Evolutionary conservation across 2,329 filamentous ascomycete species (phyloP).

Genomic region (Xylaria digitata): DNA sequence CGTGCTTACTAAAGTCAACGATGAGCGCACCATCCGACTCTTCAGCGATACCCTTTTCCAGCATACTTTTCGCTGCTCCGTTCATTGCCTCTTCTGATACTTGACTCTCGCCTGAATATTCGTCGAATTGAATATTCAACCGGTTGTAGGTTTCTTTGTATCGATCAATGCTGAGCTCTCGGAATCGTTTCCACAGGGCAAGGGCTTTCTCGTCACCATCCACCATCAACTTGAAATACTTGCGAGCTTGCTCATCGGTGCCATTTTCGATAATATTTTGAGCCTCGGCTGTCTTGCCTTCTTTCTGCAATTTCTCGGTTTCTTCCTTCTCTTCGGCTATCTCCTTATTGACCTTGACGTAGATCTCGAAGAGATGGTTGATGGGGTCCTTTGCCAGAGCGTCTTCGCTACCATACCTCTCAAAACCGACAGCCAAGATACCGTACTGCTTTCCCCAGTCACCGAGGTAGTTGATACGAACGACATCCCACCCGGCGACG

Average conservation of each 20-base stretch:
- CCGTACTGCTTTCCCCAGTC: conserved; percentile 82
- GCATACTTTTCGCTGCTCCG: conserved; percentile 69
- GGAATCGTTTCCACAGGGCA: conserved; percentile 67
- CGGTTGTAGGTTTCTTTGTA: conserved; percentile 70
- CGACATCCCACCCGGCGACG: conserved; percentile 75
- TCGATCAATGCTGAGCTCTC: conserved; percentile 67
- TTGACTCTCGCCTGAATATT: conserved; percentile 79
- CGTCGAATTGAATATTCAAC: conserved; percentile 71
- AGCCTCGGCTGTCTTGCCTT: conserved; percentile 57
- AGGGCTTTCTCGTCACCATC: conserved; percentile 67
- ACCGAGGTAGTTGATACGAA: conserved; percentile 79
- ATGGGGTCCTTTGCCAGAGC: conserved; percentile 73
- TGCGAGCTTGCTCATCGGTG: conserved; percentile 63
- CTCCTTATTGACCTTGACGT: conserved; percentile 74
- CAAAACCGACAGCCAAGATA: conserved; percentile 74
- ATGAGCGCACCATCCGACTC: conserved; percentile 79
- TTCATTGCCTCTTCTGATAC: conserved; percentile 76
- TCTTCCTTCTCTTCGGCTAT: conserved; percentile 71
- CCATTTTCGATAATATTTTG: conserved; percentile 55
- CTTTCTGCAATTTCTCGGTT: conserved; percentile 62
- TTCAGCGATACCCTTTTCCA: conserved; percentile 72
- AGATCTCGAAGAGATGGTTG: conserved; percentile 78
- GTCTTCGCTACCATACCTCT: conserved; percentile 71
- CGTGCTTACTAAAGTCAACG: conserved; percentile 76
- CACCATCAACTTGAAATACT: conserved; percentile 72